Evolutionary conservation across 495 filamentous ascomycete genomes (phyloP).

Genomic region (Xylaria venustula): DNA sequence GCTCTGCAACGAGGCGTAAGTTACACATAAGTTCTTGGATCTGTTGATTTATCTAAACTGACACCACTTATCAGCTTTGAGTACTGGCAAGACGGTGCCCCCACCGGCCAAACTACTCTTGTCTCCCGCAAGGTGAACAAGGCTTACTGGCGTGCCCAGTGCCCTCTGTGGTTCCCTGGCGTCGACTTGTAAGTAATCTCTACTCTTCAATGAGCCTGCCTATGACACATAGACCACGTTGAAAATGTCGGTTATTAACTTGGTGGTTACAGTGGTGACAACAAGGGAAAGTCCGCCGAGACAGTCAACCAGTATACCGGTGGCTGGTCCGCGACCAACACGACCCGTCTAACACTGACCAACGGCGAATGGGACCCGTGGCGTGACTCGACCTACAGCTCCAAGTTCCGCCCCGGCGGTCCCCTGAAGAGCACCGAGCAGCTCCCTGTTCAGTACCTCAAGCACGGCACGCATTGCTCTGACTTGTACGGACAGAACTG

Average conservation of each 20-base stretch:
- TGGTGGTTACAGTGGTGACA: slow-evolving; percentile 41
- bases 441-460: slow-evolving; percentile 32
- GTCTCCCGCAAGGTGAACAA: slow-evolving; percentile 58
- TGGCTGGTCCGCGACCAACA: slow-evolving; percentile 57
- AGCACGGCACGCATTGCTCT: slow-evolving; percentile 42
- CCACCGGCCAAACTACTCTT: slow-evolving; percentile 37
- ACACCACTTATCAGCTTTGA: slow-evolving; percentile 28
- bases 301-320: slow-evolving; percentile 60
- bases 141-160: slow-evolving; percentile 60
- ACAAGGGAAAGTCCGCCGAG: slow-evolving; percentile 47
- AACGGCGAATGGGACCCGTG: slow-evolving; percentile 55
- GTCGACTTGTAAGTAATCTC: slow-evolving; percentile 3
- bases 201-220: slow-evolving; percentile 16
- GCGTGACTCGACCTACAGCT: slow-evolving; percentile 40
- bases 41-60: not conserved
- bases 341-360: slow-evolving; percentile 57
- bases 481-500: slow-evolving; percentile 50
- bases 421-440: slow-evolving; percentile 33
- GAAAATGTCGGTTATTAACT: not conserved
- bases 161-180: slow-evolving; percentile 57
- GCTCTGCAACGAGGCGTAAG: slow-evolving; percentile 61
- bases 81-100: slow-evolving; percentile 60
- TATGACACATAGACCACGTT: not conserved
- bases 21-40: no score
- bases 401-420: slow-evolving; percentile 40